Percentiles rank a stretch among this genome's conserved stretches.
Conservation (phyloP, 73 alveolate species). For the Tetrahymena malaccensis region DNA sequence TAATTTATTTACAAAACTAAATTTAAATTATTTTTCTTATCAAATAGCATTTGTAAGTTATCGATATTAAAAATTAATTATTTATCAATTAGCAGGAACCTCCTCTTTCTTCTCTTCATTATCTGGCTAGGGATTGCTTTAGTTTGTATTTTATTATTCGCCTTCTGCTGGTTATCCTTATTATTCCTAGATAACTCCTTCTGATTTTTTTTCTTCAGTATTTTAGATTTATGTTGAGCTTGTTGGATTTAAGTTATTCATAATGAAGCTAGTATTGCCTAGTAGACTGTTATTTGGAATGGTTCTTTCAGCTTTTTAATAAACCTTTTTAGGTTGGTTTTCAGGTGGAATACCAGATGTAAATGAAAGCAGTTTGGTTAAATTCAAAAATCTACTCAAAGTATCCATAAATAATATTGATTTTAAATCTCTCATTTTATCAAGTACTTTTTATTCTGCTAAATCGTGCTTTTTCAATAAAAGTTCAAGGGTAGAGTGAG, state of each 20-base stretch:
- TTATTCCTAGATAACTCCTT: neutral
- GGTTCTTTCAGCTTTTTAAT: neutral
- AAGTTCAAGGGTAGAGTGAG: constrained; percentile 20
- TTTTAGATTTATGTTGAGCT: neutral
- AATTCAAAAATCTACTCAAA: neutral
- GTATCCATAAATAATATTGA: neutral
- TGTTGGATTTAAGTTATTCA: neutral
- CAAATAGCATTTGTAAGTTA: too few relatives aligned
- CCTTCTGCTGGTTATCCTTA: neutral
- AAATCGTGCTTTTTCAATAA: constrained; percentile 15
- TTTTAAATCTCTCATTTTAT: neutral
- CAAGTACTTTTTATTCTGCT: neutral
- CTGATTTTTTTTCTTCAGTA: neutral
- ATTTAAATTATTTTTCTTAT: too few relatives aligned
- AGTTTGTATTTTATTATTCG: neutral
- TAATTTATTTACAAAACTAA: too few relatives aligned
- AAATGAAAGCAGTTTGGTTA: neutral
- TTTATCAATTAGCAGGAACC: neutral
- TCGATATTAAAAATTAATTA: neutral
- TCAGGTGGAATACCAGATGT: neutral
- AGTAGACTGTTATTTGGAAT: neutral
- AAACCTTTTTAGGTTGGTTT: neutral
- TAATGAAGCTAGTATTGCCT: neutral
- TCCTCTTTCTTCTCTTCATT: neutral
- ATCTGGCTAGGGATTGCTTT: neutral